A percentile compares a stretch with the other conserved stretches of the same genome.
phyloP scores from a whole-genome alignment of 228 moss, liverwort and hornwort genomes.

The Sphagnum magellanicum region DNA sequence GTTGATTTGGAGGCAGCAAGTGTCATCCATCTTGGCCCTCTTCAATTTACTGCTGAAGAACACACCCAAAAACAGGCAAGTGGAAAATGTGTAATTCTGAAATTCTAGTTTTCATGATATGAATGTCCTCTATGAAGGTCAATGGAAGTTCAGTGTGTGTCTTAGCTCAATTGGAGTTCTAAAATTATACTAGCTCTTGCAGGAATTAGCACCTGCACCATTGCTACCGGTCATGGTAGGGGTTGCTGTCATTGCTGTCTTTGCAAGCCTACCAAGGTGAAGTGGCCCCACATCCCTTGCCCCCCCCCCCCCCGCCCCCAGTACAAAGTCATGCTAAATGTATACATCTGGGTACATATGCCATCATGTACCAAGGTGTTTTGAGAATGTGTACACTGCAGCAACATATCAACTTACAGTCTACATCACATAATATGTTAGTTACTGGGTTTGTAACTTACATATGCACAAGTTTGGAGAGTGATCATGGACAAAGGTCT shows the following conservation, averaged over 20 bases:
- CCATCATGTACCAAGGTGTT: neutral
- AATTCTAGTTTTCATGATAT: too few relatives aligned
- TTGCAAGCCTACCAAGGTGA: conserved; percentile 66
- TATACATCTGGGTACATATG: neutral
- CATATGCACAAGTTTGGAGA: neutral
- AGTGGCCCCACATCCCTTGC: neutral
- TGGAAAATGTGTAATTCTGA: neutral
- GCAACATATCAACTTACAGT: neutral
- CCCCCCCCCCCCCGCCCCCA: neutral
- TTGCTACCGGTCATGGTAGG: conserved; percentile 78
- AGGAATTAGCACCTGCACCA: conserved; percentile 79
- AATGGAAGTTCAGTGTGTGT: too few relatives aligned
- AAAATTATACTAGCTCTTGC: neutral
- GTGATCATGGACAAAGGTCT: neutral
- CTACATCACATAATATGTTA: neutral
- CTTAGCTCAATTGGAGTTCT: too few relatives aligned
- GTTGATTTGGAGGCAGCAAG: conserved; percentile 49
- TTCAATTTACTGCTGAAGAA: conserved; percentile 61
- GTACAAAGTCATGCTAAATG: neutral
- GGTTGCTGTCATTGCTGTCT: conserved; percentile 62
- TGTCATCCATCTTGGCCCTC: conserved; percentile 46
- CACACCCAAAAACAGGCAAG: conserved; percentile 47
- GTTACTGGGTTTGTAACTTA: neutral
- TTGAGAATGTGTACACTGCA: neutral
- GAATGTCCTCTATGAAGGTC: too few relatives aligned